Base-by-base conservation (phyloP, 148 eudicot genomes). In the Camellia granthamiana region DNA sequence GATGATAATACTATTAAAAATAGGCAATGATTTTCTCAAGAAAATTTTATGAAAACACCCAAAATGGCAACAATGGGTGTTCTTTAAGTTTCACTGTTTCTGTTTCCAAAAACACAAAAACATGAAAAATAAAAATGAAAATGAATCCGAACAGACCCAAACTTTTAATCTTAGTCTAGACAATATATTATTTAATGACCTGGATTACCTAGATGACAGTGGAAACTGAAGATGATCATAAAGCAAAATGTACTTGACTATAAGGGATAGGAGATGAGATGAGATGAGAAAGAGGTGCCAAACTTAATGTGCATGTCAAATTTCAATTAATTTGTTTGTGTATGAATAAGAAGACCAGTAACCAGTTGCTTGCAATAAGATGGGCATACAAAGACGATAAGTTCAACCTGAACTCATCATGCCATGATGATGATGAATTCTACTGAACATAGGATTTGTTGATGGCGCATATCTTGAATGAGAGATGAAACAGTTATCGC, bases 261-360 rank as follows among this genome's bases (percentile, higher is more conserved):
- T 5, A 49, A 49, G 52, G 6, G 52, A 49, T 49, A 49, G 6
- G 7, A 49, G 7, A 49, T 49, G 52, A 49, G 52, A 49, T 49
- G 52, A 49, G 52, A 1, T 49, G 52, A 2, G 11, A 72, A 72
- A 12, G 2, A 72, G 38, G 43, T 21, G 75, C 42, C 0, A 7
- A 49, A 49, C 18, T 21, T 71, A 6, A 71, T 30, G 14, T 0
- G 60, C 52, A 72, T 3, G 46, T 21, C 18, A 49, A 72, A 8
- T 72, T 72, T 21, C 54, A 19, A n/a, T 16, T 44, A 69, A 46
- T 69, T 69, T 69, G 73, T 46, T 69, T 69, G 23, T n/a, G 18
- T 16, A 69, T 15, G 49, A 43, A 69, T 66, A 44, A 63, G 7
- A 43, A 51, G 38, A 30, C 38, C 38, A 30, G 38, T 51, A 16